These are phyloP conservation scores for Globisporangium emineosum DNA, from an alignment of 352 stramenopile genomes.

Conservation along the genomic window DNA sequence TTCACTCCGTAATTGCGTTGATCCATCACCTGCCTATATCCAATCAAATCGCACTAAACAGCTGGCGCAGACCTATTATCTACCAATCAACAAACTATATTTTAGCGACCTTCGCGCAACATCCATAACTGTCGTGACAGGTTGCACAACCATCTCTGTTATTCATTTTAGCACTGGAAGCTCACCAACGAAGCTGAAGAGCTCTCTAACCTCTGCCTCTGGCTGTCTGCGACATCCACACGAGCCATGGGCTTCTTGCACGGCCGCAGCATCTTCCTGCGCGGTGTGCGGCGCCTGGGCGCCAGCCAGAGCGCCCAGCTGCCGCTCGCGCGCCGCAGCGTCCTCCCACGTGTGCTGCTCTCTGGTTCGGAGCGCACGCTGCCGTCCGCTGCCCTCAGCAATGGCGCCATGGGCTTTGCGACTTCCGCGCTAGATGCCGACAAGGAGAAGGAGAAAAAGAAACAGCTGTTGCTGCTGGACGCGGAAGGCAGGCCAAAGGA, in stretches of 20 bases:
- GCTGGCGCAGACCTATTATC: background rate
- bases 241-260: conserved; percentile 38
- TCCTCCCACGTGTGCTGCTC: conserved; percentile 9
- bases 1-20: background rate
- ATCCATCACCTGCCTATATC: background rate
- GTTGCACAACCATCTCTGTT: background rate
- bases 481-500: conserved; percentile 19
- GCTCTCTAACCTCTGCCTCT: background rate
- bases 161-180: background rate
- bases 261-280: conserved; percentile 36
- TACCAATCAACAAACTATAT: background rate
- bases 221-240: background rate
- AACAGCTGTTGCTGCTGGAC: background rate
- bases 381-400: conserved; percentile 12
- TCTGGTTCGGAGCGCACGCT: conserved; percentile 7
- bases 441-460: conserved; percentile 21
- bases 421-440: conserved; percentile 24
- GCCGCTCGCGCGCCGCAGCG: background rate
- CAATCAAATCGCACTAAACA: background rate
- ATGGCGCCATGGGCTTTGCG: conserved; percentile 30
- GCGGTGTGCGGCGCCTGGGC: conserved; percentile 29
- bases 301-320: conserved; percentile 16
- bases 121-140: background rate
- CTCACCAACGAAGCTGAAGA: background rate
- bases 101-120: conserved; percentile 3